Percentiles rank a stretch among this genome's conserved stretches.
These are phyloP conservation scores for Xerocomus amazonicus DNA, from an alignment of 1,284 basidiomycete species.

Conservation along the genomic window DNA sequence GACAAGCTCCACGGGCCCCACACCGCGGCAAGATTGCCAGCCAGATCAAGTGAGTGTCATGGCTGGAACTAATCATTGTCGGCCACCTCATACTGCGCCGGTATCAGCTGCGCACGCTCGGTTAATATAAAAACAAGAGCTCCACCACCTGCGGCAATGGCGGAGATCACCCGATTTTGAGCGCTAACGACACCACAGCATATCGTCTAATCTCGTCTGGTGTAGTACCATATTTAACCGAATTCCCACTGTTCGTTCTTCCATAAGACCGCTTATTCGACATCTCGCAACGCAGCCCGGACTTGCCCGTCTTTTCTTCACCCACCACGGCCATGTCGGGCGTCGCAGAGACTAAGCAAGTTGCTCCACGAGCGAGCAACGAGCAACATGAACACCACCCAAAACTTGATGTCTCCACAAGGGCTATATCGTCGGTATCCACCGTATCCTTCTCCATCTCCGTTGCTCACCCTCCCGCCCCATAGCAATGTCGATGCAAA, in stretches of 20 bases:
- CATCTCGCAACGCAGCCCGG: too few relatives aligned
- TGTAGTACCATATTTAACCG: slow-evolving; percentile 19
- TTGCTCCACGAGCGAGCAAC: neutral
- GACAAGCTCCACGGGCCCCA: too few relatives aligned
- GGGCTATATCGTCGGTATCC: slow-evolving; percentile 15
- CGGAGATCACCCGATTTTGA: neutral
- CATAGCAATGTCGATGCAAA: slow-evolving; percentile 43
- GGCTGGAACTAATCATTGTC: too few relatives aligned
- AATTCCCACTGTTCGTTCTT: neutral
- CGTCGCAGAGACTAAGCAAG: slow-evolving; percentile 22
- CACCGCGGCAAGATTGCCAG: too few relatives aligned
- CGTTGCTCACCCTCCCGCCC: neutral
- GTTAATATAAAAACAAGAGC: too few relatives aligned
- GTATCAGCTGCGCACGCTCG: too few relatives aligned
- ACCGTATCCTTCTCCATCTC: too few relatives aligned
- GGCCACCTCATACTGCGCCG: too few relatives aligned
- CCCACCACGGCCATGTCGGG: slow-evolving; percentile 16
- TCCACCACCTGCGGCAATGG: too few relatives aligned
- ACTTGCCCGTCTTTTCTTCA: too few relatives aligned
- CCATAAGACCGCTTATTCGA: neutral
- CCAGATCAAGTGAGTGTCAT: too few relatives aligned
- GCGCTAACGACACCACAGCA: slow-evolving; percentile 12
- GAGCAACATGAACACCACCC: slow-evolving; percentile 2
- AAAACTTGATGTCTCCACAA: slow-evolving; percentile 21
- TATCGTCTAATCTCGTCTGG: slow-evolving; percentile 6